Base-by-base conservation (phyloP, 139 green algal species). In the Diplosphaera chodatii region DNA sequence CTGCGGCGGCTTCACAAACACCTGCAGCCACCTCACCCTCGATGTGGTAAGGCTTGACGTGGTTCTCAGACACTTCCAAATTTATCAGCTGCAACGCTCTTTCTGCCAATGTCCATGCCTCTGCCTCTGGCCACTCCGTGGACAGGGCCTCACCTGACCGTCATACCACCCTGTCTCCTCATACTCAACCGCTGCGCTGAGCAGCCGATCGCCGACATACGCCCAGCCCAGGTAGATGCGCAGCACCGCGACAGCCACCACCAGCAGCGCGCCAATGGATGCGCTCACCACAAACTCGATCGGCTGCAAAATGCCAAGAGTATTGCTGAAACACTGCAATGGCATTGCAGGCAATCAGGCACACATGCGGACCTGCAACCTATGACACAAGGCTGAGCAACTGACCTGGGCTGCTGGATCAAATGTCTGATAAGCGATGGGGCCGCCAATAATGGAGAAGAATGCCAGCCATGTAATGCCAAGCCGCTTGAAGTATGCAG, bases 211-310 rank as follows among this genome's bases (percentile, higher is more conserved):
- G 8, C 87, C 86, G 16, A 98, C 92, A 68, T 98, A 98, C 10
- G 78, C 75, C 93, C 93, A 98, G 23, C 85, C 88, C n/a, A 96
- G 81, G 76, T 90, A 95, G 68, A 97, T 91, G 70, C 92, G 89
- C 63, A 96, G 67, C 22, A 85, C 76, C 1, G 86, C 83, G 10
- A 91, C 63, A 1, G 88, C 84, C 25, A 92, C 89, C n/a, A 94
- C 88, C 40, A 95, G 23, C 40, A 90, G 71, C 1, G 74, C 78
- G 25, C 91, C 92, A 1, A 82, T 77, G 3, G 72, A 67, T 16
- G 70, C 83, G 66, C 70, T 83, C 31, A 93, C 73, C 15, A 85
- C 65, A 64, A 85, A 94, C 77, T 88, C 79, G 0, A 88, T 4
- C 0, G 88, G 83, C 82, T 93, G 79, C 67, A 67, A 22, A 28